Base-by-base conservation (phyloP, 805 yeast genomes). In the Metschnikowia henanensis region DNA sequence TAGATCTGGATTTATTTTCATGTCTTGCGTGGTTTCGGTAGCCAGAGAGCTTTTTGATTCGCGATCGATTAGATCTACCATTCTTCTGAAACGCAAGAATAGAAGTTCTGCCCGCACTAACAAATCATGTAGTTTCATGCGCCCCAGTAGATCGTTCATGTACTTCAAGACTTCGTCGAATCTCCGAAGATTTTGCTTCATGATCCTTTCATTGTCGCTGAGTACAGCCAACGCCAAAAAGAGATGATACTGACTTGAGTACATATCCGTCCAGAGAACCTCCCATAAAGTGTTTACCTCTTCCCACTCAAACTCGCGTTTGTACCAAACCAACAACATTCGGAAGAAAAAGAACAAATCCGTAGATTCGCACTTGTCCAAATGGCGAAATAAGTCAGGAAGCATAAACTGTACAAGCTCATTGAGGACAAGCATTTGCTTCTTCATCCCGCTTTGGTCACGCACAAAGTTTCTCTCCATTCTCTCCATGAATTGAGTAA, bases 381-480 rank as follows among this genome's bases (percentile, higher is more conserved):
- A 70, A 62, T 94, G 98, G 20, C 81, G 72, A 60, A 85, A 90
- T 39, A 94, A 68, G 39, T 82, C 76, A 1, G 99, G 99, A 35
- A 90, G 68, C 94, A 92, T 85, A 51, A 94, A 81, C 53, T 87
- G 95, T n/a, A 87, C 85, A 30, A 94, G 68, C 48, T 89, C 92
- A 52, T 87, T 89, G 51, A 94, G 70, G 0, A 92, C 80, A 13
- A 79, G 68, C 86, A 94, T 83, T 66, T 92, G 98, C 38, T 78
- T 77, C 57, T 88, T 84, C 85, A 94, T 94, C 0, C 99, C 99
- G 31, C 88, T 79, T 61, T 94, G 96, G 62, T 89, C 96, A 37
- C 95, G 79, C 22, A 92, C 69, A 61, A 91, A 94, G 63, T 94
- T 94, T 40, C 97, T 75, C 62, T 92, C 97, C 97, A 92, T 90